phyloP scores from a whole-genome alignment of 1,284 basidiomycete species.

The Erythrobasidium hasegawianum region DNA sequence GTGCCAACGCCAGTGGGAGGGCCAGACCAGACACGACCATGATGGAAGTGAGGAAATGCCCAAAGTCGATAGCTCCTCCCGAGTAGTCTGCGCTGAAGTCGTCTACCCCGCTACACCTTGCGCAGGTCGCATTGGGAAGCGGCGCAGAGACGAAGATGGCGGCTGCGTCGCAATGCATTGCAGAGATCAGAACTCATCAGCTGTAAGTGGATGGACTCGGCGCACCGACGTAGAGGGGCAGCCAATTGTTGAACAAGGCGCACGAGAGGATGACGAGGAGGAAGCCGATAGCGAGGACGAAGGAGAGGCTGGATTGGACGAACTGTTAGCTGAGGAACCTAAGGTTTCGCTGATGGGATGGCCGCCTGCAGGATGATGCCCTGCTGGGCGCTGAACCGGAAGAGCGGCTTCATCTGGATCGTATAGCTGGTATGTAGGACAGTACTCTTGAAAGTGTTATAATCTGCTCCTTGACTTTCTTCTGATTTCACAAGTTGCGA shows the following conservation, averaged over 20 bases:
- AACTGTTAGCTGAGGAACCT: neutral
- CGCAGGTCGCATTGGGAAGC: slow-evolving; percentile 78
- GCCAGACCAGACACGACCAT: slow-evolving; percentile 88
- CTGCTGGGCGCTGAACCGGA: slow-evolving; percentile 32
- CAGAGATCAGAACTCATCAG: slow-evolving; percentile 9
- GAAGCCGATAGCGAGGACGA: slow-evolving; percentile 94
- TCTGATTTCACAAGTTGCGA: too few species aligned
- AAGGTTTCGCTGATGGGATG: neutral
- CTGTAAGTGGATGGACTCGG: neutral
- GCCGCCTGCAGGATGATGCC: slow-evolving; percentile 31
- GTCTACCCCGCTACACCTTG: slow-evolving; percentile 55
- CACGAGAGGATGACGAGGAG: slow-evolving; percentile 96
- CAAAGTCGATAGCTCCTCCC: slow-evolving; percentile 83
- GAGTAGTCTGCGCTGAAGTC: slow-evolving; percentile 58
- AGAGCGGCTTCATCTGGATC: slow-evolving; percentile 21
- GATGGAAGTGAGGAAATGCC: slow-evolving; percentile 86
- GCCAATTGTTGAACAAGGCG: slow-evolving; percentile 94
- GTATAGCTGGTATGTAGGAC: too few species aligned
- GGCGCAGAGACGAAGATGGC: slow-evolving; percentile 93
- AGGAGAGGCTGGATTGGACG: slow-evolving; percentile 61
- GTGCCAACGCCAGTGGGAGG: slow-evolving; percentile 84
- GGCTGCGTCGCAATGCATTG: slow-evolving; percentile 56
- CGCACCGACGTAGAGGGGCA: slow-evolving; percentile 92
- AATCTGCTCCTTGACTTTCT: too few species aligned
- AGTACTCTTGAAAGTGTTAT: too few species aligned